phyloP scores from a whole-genome alignment of 2,329 filamentous ascomycete genomes.

The Penicillium sp. region DNA sequence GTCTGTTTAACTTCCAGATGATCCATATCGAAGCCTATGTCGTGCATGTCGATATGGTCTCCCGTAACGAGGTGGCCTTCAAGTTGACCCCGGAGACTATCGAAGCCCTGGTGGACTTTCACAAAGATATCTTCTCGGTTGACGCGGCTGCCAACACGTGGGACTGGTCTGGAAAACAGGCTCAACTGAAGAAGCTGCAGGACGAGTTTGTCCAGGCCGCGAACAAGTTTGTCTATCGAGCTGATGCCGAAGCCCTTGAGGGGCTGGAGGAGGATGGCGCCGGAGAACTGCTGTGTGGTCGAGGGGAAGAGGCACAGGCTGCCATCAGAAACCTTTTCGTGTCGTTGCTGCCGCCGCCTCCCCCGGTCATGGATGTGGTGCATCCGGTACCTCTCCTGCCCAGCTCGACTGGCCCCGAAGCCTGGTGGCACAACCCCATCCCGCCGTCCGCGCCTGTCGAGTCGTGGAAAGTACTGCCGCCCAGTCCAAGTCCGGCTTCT shows the following conservation, averaged over 20 bases:
- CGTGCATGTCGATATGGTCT: constrained; percentile 97
- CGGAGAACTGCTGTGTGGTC: constrained; percentile 84
- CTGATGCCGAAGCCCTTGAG: constrained; percentile 80
- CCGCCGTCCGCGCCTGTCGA: constrained; percentile 68
- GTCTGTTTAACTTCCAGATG: constrained; percentile 86
- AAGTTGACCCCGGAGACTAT: constrained; percentile 95
- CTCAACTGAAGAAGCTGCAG: constrained; percentile 93
- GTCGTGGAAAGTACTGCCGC: constrained; percentile 84
- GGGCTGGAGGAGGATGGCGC: constrained; percentile 94
- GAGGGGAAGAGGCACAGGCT: constrained; percentile 88
- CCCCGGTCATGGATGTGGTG: constrained; percentile 81
- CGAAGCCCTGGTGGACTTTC: constrained; percentile 85
- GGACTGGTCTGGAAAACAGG: constrained; percentile 94
- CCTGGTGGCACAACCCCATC: constrained; percentile 74
- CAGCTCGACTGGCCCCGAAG: constrained; percentile 66
- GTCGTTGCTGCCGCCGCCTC: constrained; percentile 77
- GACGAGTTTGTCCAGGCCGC: constrained; percentile 93
- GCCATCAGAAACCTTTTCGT: constrained; percentile 78
- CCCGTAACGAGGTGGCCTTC: constrained; percentile 94
- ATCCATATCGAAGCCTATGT: constrained; percentile 95
- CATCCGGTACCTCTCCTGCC: constrained; percentile 79
- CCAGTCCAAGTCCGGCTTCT: constrained; percentile 68
- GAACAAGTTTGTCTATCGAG: constrained; percentile 95
- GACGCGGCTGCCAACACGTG: constrained; percentile 85
- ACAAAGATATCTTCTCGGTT: constrained; percentile 90